Evolutionary conservation across 1,139 yeast genomes (phyloP).

Genomic region (Magnusiomyces ingens): DNA sequence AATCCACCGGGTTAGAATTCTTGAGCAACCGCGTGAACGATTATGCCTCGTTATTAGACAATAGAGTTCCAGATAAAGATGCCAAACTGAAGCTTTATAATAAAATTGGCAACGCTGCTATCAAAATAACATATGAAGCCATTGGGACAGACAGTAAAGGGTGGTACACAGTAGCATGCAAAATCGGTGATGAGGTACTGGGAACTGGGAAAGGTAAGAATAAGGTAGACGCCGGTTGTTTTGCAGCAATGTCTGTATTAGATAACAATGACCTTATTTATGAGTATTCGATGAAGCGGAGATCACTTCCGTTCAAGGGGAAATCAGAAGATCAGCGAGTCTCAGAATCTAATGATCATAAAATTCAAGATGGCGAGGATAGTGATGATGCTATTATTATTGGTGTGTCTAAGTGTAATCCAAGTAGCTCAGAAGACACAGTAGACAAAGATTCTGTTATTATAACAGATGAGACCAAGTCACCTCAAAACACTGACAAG

Average conservation of each 20-base stretch:
- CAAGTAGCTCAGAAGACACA: too few relatives aligned
- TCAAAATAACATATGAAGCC: conserved; percentile 59
- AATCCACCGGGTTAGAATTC: too few relatives aligned
- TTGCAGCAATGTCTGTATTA: conserved; percentile 69
- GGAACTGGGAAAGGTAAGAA: conserved; percentile 59
- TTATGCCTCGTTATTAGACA: too few relatives aligned
- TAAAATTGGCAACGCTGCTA: conserved; percentile 66
- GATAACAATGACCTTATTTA: conserved; percentile 54
- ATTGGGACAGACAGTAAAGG: conserved; percentile 49
- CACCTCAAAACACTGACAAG: too few relatives aligned
- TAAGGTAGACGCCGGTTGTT: conserved; percentile 58
- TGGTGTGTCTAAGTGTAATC: too few relatives aligned
- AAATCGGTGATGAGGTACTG: conserved; percentile 44
- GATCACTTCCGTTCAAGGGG: conserved; percentile 21
- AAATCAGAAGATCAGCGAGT: conserved; percentile 46
- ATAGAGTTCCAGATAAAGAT: too few relatives aligned
- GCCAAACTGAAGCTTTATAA: conserved; percentile 80
- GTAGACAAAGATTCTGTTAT: too few relatives aligned
- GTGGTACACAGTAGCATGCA: conserved; percentile 59
- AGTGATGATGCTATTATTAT: too few relatives aligned
- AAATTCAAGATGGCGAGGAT: too few relatives aligned
- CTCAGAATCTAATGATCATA: background rate
- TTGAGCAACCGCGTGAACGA: too few relatives aligned
- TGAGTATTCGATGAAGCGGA: conserved; percentile 54
- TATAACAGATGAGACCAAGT: too few relatives aligned